Evolutionary conservation across 2,329 filamentous ascomycete genomes (phyloP), one percentile per base, ranked within the genome.

Genomic region (Sclerotinia spermophila): DNA sequence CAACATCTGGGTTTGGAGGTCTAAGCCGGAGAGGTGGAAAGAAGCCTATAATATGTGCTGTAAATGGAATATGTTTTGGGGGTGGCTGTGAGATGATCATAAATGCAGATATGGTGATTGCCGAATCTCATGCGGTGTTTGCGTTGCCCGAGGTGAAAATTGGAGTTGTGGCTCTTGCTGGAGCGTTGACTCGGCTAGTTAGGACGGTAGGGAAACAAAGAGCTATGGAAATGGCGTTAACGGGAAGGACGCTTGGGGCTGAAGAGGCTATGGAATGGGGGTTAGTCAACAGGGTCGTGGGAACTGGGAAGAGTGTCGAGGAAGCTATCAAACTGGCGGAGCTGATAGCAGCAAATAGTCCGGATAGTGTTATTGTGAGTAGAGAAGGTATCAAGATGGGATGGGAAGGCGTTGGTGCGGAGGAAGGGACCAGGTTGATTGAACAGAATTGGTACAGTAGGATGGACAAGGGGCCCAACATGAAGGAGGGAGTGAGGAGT

Each of bases 81-180:
- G 92, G 92, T 68, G 92, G 91, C 2, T 89, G 92, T 80, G 92
- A 95, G 82, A 92, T 94, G 82, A 85, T 88, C 19, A 82, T 91
- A 64, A 93, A 93, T 80, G 87, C 86, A 73, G 92, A 96, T 82
- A 81, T 95, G 70, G 85, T 93, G 3, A 79, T 94, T 44, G 90
- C 91, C 5, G 82, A 84, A 3, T 78, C 81, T 4, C 77, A 79
- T 19, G 90, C 91, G 0, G 82, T 80, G 38, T 94, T 95, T 77
- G 87, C 85, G 1, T 82, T 94, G 10, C 91, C 92, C 0, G 92
- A 94, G 80, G 90, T 90, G 2, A 87, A 86, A 72, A 85, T 89
- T 68, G 92, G 92, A 10, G 90, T 93, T 11, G 87, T 90, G 5
- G 89, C 91, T 40, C 83, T 92, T 1, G 91, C 90, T 0, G 92